A percentile compares a stretch with the other conserved stretches of the same genome.
phyloP scores from a whole-genome alignment of 169 alveolate species.

The Plasmodium coatneyi region DNA sequence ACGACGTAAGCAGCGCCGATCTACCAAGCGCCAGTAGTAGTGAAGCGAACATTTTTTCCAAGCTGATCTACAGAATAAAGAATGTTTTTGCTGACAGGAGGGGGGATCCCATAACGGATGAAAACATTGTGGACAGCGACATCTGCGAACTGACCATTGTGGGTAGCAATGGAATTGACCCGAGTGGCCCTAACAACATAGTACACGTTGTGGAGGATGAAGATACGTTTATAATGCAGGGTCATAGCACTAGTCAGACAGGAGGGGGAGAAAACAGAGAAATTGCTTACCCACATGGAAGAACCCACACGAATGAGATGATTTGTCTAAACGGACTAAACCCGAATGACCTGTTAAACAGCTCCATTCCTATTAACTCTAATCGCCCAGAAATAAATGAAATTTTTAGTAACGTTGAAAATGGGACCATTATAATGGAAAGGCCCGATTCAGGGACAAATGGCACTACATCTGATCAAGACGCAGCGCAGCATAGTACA shows the following conservation, averaged over 20 bases:
- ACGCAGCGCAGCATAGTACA: background rate
- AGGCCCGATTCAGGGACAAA: background rate
- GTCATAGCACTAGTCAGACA: background rate
- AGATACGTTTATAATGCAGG: background rate
- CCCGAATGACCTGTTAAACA: slow-evolving; percentile 52
- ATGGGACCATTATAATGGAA: background rate
- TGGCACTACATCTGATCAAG: background rate
- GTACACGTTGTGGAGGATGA: background rate
- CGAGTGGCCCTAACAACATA: background rate
- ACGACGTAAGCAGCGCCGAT: background rate
- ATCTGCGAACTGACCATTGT: slow-evolving; percentile 24
- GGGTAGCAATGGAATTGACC: background rate
- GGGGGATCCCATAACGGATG: slow-evolving; percentile 70
- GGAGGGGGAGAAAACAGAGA: background rate
- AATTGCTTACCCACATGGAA: background rate
- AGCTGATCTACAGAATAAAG: slow-evolving; percentile 15
- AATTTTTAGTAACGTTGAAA: background rate
- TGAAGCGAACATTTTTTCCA: slow-evolving; percentile 5
- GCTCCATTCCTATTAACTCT: background rate
- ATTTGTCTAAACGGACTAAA: slow-evolving; percentile 22
- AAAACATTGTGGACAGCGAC: slow-evolving; percentile 10
- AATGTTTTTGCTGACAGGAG: slow-evolving; percentile 24
- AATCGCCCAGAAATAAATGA: background rate
- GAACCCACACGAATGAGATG: background rate
- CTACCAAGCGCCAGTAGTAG: background rate